Evolutionary conservation across 495 filamentous ascomycete species (phyloP).

Genomic region (Hyphodiscus hymeniophilus): DNA sequence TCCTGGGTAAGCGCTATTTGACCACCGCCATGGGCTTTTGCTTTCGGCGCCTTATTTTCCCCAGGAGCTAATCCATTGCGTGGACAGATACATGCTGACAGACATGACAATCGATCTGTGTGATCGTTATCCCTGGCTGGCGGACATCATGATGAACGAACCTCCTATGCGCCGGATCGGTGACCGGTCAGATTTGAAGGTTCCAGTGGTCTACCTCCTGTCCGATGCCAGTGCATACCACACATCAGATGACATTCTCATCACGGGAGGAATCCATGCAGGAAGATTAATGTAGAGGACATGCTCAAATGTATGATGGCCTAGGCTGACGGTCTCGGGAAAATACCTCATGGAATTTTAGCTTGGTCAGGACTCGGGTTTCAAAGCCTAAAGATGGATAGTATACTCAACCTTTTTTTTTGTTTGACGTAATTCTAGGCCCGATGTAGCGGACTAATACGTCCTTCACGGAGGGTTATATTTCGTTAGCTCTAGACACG

Average conservation of each 20-base stretch:
- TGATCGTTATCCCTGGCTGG: slow-evolving; percentile 50
- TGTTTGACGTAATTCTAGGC: no score
- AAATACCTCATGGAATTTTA: no score
- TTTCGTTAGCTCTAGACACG: no score
- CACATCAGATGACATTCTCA: slow-evolving; percentile 41
- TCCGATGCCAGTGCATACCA: slow-evolving; percentile 57
- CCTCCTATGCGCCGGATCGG: slow-evolving; percentile 84
- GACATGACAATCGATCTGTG: slow-evolving; percentile 88
- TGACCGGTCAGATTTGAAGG: slow-evolving; percentile 77
- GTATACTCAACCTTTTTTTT: no score
- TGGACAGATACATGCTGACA: slow-evolving; percentile 63
- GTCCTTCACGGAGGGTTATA: no score
- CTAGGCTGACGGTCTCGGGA: no score
- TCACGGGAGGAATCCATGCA: slow-evolving; percentile 37
- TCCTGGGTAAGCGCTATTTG: slow-evolving; percentile 81
- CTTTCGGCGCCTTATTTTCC: neutral
- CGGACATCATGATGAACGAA: slow-evolving; percentile 61
- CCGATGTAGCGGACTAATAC: no score
- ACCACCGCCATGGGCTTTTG: neutral
- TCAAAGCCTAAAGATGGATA: no score
- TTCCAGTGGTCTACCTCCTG: slow-evolving; percentile 64
- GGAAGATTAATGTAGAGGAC: slow-evolving; percentile 4
- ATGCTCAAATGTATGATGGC: neutral
- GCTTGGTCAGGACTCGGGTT: no score
- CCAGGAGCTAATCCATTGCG: neutral